These are phyloP conservation scores for Zoysia japonica DNA, from an alignment of 176 grass and related monocot genomes.

Conservation along the genomic window DNA sequence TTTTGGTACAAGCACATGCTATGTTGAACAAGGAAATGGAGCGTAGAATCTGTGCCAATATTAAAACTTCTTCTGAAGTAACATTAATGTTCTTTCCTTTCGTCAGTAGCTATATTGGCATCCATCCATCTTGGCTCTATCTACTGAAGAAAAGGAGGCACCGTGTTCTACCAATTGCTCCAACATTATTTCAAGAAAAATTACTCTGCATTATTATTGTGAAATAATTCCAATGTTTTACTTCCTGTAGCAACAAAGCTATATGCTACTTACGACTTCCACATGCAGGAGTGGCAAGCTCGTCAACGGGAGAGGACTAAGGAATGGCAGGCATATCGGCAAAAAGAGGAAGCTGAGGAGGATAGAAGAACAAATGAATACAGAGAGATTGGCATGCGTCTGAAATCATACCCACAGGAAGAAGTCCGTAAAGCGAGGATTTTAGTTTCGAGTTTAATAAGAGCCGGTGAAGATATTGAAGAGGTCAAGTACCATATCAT, in stretches of 20 bases:
- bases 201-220: too few relatives aligned
- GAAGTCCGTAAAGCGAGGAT: slow-evolving; percentile 82
- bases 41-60: background rate
- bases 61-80: background rate
- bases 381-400: slow-evolving; percentile 80
- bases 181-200: too few relatives aligned
- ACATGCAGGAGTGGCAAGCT: slow-evolving; percentile 85
- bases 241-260: slow-evolving; percentile 5
- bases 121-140: too few relatives aligned
- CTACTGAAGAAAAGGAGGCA: too few relatives aligned
- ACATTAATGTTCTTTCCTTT: too few relatives aligned
- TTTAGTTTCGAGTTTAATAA: slow-evolving; percentile 92
- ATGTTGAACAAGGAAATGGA: background rate
- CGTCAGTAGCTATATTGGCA: too few relatives aligned
- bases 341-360: slow-evolving; percentile 86
- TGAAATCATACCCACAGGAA: slow-evolving; percentile 93
- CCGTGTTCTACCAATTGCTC: too few relatives aligned
- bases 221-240: background rate
- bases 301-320: slow-evolving; percentile 70
- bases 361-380: slow-evolving; percentile 70
- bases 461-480: slow-evolving; percentile 77
- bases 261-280: slow-evolving; percentile 9
- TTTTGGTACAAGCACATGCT: background rate
- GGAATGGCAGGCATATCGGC: slow-evolving; percentile 79
- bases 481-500: slow-evolving; percentile 35